These are phyloP conservation scores for Ampelomyces quisqualis DNA, from an alignment of 2,329 filamentous ascomycete genomes.

Conservation along the genomic window DNA sequence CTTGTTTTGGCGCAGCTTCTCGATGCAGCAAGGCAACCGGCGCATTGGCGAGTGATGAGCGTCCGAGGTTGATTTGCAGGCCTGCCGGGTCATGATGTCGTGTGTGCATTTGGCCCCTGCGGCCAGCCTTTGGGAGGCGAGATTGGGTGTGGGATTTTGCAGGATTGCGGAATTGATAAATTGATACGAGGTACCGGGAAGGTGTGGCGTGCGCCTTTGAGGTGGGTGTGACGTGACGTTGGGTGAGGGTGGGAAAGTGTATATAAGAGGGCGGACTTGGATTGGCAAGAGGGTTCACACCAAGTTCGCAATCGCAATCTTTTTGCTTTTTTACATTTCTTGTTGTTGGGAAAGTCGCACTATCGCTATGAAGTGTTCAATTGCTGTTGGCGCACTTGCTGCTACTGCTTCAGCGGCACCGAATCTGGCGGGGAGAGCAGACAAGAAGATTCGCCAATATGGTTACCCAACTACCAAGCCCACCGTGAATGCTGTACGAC, in stretches of 20 bases:
- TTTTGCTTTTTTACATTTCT: not conserved
- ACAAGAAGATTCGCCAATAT: constrained; percentile 14
- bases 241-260: not conserved
- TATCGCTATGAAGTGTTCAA: constrained; percentile 21
- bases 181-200: too few relatives aligned
- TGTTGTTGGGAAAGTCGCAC: not conserved
- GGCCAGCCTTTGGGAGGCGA: too few relatives aligned
- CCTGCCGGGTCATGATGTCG: not conserved
- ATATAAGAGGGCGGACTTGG: not conserved
- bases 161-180: too few relatives aligned
- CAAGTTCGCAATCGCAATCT: too few relatives aligned
- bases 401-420: constrained; percentile 19
- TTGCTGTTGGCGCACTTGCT: constrained; percentile 26
- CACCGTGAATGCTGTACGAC: constrained; percentile 25
- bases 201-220: not conserved
- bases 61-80: not conserved
- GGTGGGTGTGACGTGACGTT: not conserved
- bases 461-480: constrained; percentile 17
- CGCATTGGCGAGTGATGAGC: not conserved
- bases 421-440: constrained; percentile 2
- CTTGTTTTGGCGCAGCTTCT: too few relatives aligned
- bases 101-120: not conserved
- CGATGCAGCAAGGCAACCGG: not conserved
- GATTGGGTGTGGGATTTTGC: not conserved
- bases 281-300: not conserved